phyloP scores from a whole-genome alignment of 1,284 basidiomycete genomes.

The Trametes versicolor region DNA sequence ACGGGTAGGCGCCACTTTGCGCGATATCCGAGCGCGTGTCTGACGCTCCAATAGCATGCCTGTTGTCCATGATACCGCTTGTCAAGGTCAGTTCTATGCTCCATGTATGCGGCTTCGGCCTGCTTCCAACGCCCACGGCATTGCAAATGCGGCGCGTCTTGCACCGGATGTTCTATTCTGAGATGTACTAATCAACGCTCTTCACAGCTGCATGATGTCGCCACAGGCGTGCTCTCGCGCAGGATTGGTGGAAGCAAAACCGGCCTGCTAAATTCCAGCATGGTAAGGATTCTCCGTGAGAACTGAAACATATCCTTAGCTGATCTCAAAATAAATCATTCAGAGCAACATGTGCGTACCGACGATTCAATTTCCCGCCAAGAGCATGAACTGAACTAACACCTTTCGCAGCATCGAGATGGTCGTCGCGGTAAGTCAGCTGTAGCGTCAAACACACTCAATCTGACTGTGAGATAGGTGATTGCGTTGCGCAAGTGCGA shows the following conservation, averaged over 20 bases:
- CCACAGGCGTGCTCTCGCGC: conserved; percentile 78
- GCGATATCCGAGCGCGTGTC: neutral
- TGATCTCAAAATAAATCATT: conserved; percentile 9
- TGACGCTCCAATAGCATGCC: conserved; percentile 57
- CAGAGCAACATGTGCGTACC: conserved; percentile 74
- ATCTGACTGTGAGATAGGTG: conserved; percentile 54
- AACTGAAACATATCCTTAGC: neutral
- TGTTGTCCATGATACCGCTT: conserved; percentile 74
- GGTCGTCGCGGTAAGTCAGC: conserved; percentile 69
- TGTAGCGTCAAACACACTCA: neutral
- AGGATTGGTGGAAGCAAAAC: conserved; percentile 82
- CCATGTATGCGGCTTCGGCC: neutral
- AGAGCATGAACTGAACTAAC: neutral
- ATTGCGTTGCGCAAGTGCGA: conserved; percentile 87
- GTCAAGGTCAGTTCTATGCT: conserved; percentile 63
- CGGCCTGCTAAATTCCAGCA: conserved; percentile 84
- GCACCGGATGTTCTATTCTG: neutral
- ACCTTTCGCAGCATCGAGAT: conserved; percentile 64
- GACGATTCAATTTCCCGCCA: too few relatives aligned
- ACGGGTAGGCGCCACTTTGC: conserved; percentile 55
- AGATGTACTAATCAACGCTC: neutral
- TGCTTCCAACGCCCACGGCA: neutral
- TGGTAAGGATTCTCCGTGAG: conserved; percentile 54
- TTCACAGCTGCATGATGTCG: conserved; percentile 79
- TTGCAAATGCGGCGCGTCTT: neutral